These are phyloP conservation scores for Monosporascus cannonballus DNA, from an alignment of 2,329 filamentous ascomycete species.

Conservation along the genomic window DNA sequence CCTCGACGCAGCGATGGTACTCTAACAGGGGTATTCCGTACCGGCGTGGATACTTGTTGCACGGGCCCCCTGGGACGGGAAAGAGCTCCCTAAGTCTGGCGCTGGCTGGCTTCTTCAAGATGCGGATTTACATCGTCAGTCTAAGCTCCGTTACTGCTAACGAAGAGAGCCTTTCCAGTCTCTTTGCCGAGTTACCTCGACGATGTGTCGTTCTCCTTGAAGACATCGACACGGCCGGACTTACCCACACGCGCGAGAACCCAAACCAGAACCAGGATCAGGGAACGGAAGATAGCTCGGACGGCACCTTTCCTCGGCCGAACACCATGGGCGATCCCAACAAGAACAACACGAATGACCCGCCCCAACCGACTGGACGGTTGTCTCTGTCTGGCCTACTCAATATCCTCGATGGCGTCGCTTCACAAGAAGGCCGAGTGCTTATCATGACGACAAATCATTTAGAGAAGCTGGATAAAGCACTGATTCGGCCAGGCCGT, in stretches of 20 bases:
- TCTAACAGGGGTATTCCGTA: constrained; percentile 79
- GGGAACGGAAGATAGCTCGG: neutral
- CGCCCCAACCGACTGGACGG: constrained; percentile 19
- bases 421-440: constrained; percentile 56
- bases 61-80: constrained; percentile 75
- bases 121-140: constrained; percentile 68
- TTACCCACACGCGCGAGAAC: constrained; percentile 53
- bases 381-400: constrained; percentile 71
- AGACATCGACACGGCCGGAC: constrained; percentile 68
- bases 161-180: constrained; percentile 57
- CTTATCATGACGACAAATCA: constrained; percentile 64
- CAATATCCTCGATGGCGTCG: constrained; percentile 73
- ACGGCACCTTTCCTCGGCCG: constrained; percentile 28
- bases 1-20: constrained; percentile 69
- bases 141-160: constrained; percentile 56
- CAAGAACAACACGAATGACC: constrained; percentile 15
- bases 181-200: constrained; percentile 62
- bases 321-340: constrained; percentile 24
- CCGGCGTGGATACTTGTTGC: constrained; percentile 73
- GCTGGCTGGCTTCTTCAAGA: constrained; percentile 61
- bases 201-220: constrained; percentile 70
- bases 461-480: constrained; percentile 54
- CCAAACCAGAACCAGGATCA: too few species aligned
- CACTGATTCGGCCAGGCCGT: constrained; percentile 56
- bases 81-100: constrained; percentile 70